Conservation (phyloP, 225 moss, liverwort and hornwort species). For the Pseudoscleropodium purum region DNA sequence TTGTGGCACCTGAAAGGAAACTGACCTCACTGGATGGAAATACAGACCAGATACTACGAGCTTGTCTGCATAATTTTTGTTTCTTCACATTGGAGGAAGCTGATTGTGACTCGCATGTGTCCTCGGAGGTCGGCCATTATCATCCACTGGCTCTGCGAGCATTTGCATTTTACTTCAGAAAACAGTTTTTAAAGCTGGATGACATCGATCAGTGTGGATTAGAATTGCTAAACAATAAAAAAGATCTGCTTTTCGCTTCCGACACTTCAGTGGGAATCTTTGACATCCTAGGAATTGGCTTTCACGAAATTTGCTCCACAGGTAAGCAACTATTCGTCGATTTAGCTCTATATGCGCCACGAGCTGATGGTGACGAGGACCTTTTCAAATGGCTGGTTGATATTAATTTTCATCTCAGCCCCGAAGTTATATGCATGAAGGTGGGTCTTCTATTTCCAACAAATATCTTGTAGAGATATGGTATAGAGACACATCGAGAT, state of each 20-base stretch:
- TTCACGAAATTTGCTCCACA: background rate
- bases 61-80: background rate
- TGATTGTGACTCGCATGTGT: background rate
- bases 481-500: background rate
- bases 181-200: background rate
- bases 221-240: background rate
- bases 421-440: background rate
- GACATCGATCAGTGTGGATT: background rate
- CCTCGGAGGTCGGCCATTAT: background rate
- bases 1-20: background rate
- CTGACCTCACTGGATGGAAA: background rate
- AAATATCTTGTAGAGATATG: background rate
- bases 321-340: background rate
- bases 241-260: no score
- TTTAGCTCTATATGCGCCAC: background rate
- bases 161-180: background rate
- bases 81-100: background rate
- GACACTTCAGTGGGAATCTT: background rate
- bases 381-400: background rate
- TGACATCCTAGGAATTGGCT: background rate
- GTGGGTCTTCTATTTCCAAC: background rate
- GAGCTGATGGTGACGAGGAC: background rate
- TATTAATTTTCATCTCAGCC: background rate
- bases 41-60: background rate
- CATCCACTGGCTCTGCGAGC: conserved; percentile 11